Conservation (phyloP, 176 grass and related monocot species). For the Eleusine coracana region DNA sequence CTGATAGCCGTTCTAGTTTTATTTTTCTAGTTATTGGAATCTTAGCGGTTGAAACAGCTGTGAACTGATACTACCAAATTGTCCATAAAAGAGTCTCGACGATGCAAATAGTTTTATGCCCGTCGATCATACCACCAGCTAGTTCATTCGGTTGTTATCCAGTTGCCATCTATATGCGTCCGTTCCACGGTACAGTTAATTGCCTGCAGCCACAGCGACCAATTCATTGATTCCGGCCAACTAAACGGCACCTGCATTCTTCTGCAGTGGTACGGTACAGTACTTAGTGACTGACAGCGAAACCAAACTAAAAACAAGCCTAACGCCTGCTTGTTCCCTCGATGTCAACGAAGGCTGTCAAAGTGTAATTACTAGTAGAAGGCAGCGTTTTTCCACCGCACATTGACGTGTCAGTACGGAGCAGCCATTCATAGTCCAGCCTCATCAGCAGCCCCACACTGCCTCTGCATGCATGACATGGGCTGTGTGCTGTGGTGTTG, state of each 20-base stretch:
- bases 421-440: neutral
- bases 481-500: neutral
- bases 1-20: neutral
- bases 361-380: neutral
- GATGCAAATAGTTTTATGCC: no score
- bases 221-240: neutral
- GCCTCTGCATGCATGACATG: neutral
- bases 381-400: neutral
- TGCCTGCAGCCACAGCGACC: neutral
- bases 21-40: neutral
- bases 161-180: slow-evolving; percentile 12
- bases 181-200: slow-evolving; percentile 30
- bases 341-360: slow-evolving; percentile 3
- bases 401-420: neutral
- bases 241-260: neutral
- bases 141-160: neutral
- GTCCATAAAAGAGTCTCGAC: no score
- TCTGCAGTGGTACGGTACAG: neutral
- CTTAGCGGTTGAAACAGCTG: neutral
- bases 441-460: neutral
- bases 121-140: neutral
- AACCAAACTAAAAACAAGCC: neutral
- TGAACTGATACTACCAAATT: no score
- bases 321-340: neutral
- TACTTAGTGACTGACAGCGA: neutral